A percentile compares a stretch with the other conserved stretches of the same genome.
Evolutionary conservation across 768 basidiomycete species (phyloP).

Genomic region (Galerina marginata): DNA sequence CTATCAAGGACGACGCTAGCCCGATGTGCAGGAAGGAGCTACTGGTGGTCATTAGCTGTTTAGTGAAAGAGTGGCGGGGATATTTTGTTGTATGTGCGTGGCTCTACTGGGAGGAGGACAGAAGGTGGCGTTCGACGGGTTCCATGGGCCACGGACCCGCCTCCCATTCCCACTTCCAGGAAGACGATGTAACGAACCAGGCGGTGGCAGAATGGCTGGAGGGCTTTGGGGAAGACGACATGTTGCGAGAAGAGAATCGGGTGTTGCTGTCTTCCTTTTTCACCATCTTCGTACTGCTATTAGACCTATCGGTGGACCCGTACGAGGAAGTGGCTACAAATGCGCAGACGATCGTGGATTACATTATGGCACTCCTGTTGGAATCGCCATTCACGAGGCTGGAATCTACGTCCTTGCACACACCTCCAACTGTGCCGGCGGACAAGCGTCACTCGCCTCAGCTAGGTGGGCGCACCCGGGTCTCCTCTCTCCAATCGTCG

Average conservation of each 20-base stretch:
- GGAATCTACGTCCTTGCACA: conserved; percentile 66
- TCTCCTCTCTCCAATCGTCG: conserved; percentile 57
- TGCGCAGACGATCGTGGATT: conserved; percentile 91
- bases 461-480: conserved; percentile 47
- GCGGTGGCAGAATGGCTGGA: conserved; percentile 84
- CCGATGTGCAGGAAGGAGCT: conserved; percentile 97
- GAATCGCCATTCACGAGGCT: conserved; percentile 88
- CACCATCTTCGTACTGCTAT: conserved; percentile 85
- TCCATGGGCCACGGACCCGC: conserved; percentile 27
- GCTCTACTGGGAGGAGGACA: conserved; percentile 94
- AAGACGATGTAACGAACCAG: conserved; percentile 75
- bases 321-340: conserved; percentile 91
- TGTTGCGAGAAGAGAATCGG: conserved; percentile 75
- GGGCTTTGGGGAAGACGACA: conserved; percentile 67
- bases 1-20: conserved; percentile 91
- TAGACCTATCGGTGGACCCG: conserved; percentile 92
- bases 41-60: conserved; percentile 86
- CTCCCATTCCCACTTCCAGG: conserved; percentile 39
- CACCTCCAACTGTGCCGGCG: conserved; percentile 48
- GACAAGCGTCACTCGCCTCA: conserved; percentile 43
- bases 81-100: conserved; percentile 97
- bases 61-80: conserved; percentile 96
- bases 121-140: conserved; percentile 52
- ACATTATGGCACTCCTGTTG: conserved; percentile 86
- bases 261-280: conserved; percentile 91